These are phyloP conservation scores for Triticum aestivum DNA, from an alignment of 176 grass and related monocot species.

Conservation along the genomic window DNA sequence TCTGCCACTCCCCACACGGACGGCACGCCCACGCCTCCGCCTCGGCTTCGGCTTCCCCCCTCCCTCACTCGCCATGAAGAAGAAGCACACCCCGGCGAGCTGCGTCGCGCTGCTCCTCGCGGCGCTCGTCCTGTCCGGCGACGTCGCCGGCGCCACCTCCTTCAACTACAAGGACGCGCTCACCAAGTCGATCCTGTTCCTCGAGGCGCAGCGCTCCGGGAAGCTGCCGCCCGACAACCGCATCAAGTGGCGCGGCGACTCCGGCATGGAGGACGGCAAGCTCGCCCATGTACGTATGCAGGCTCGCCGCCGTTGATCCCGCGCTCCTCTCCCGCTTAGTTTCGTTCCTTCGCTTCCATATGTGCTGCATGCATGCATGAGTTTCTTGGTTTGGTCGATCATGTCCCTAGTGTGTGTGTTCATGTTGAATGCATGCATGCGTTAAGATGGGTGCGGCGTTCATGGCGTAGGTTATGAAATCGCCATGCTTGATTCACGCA, in stretches of 20 bases:
- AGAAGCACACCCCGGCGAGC: neutral
- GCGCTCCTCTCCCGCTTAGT: neutral
- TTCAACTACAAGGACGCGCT: slow-evolving; percentile 88
- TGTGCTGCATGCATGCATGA: no score
- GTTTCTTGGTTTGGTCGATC: neutral
- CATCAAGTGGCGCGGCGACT: slow-evolving; percentile 92
- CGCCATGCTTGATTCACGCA: neutral
- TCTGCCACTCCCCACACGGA: neutral
- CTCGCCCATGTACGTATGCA: slow-evolving; percentile 54
- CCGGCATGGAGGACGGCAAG: slow-evolving; percentile 82
- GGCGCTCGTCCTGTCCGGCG: slow-evolving; percentile 50
- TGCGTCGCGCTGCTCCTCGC: slow-evolving; percentile 37
- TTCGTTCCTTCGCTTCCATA: neutral
- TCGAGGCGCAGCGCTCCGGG: slow-evolving; percentile 91
- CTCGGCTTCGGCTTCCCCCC: neutral
- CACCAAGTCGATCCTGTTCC: slow-evolving; percentile 82
- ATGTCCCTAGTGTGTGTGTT: neutral
- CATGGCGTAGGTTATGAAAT: neutral
- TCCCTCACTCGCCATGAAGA: neutral
- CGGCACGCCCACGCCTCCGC: neutral
- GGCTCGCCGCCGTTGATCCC: neutral
- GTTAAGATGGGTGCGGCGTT: neutral
- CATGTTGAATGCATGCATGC: neutral
- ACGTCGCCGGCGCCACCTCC: slow-evolving; percentile 3
- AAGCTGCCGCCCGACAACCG: slow-evolving; percentile 76